Evolutionary conservation across 208 protist species (phyloP).

Genomic region (Trypanosoma avium): DNA sequence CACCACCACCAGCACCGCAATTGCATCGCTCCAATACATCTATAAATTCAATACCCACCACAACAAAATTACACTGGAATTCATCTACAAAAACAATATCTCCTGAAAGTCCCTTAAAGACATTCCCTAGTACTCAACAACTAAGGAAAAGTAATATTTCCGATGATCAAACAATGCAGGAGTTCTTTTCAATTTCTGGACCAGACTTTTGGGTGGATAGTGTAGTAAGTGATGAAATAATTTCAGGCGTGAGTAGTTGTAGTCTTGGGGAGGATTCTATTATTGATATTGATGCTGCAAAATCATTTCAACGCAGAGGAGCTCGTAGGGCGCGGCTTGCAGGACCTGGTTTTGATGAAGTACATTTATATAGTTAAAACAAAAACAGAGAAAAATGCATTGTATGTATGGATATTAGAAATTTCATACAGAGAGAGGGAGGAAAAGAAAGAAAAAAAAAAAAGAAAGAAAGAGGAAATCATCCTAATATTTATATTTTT

Average conservation of each 20-base stretch:
- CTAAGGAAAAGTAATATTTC: neutral
- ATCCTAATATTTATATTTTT: no score
- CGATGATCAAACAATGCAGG: slow-evolving; percentile 2
- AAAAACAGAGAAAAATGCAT: no score
- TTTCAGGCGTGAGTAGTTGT: neutral
- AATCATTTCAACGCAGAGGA: slow-evolving; percentile 16
- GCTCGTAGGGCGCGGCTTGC: slow-evolving; percentile 12
- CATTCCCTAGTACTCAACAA: no score
- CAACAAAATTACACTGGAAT: no score
- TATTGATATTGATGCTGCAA: slow-evolving; percentile 9
- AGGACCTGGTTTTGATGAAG: slow-evolving; percentile 8
- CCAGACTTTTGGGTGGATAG: neutral
- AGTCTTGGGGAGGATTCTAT: neutral
- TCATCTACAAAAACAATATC: neutral
- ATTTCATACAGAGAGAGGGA: no score
- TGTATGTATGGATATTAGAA: no score
- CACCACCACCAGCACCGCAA: no score
- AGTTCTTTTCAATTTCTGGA: slow-evolving; percentile 14
- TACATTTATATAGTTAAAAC: slow-evolving; percentile 29
- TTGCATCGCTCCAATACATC: no score
- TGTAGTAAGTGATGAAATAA: neutral
- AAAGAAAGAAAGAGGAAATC: neutral
- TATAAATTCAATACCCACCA: no score
- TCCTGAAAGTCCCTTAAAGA: neutral
- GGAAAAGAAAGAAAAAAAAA: slow-evolving; percentile 1